Evolutionary conservation across 2,329 filamentous ascomycete species (phyloP).

Genomic region (Coniochaeta sp.): DNA sequence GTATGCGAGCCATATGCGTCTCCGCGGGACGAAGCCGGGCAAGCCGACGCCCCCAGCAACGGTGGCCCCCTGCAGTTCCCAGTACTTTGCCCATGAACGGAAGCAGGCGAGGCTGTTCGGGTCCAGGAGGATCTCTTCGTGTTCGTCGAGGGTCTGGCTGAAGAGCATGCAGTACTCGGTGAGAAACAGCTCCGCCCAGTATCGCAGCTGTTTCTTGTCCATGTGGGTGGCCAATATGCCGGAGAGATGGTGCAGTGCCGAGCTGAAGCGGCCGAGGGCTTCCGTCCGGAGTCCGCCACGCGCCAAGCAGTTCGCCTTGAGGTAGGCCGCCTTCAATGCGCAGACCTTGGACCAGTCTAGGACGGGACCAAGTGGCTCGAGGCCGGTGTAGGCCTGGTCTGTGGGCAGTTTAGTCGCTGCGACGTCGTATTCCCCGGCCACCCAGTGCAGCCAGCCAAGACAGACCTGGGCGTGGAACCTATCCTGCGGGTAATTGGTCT

Average conservation of each 20-base stretch:
- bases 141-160: constrained; percentile 49
- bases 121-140: constrained; percentile 42
- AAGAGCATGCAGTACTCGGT: constrained; percentile 68
- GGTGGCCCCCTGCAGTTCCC: constrained; percentile 40
- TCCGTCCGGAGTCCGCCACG: constrained; percentile 42
- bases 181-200: constrained; percentile 73
- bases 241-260: constrained; percentile 57
- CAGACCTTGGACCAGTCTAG: constrained; percentile 79
- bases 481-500: constrained; percentile 46
- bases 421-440: constrained; percentile 58
- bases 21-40: constrained; percentile 51
- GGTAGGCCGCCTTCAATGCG: constrained; percentile 68
- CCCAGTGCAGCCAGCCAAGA: constrained; percentile 79
- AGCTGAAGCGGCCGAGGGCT: constrained; percentile 59
- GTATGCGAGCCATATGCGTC: constrained; percentile 77
- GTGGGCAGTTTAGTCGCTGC: constrained; percentile 59
- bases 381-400: constrained; percentile 42
- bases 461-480: constrained; percentile 76
- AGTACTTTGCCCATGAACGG: constrained; percentile 64
- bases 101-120: constrained; percentile 48
- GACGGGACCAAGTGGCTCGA: constrained; percentile 45
- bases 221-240: constrained; percentile 41
- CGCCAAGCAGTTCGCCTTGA: constrained; percentile 60
- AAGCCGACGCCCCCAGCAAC: constrained; percentile 50
- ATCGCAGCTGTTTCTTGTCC: constrained; percentile 57